phyloP scores from a whole-genome alignment of 768 basidiomycete species.

The Tylopilus intermedius region DNA sequence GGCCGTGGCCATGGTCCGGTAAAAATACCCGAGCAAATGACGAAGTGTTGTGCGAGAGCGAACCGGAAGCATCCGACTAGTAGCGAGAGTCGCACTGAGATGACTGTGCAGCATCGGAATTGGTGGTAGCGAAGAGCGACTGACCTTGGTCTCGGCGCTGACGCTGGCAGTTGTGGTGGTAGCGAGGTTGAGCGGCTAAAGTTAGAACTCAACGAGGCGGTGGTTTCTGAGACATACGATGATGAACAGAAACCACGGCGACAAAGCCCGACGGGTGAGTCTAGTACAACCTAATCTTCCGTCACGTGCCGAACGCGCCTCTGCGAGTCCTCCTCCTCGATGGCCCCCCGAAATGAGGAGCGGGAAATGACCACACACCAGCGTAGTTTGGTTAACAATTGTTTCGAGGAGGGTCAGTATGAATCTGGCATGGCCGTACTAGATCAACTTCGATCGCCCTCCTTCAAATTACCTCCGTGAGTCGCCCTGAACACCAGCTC shows the following conservation, averaged over 20 bases:
- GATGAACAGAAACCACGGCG: slow-evolving; percentile 8
- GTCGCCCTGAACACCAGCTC: slow-evolving; percentile 22
- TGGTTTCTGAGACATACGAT: slow-evolving; percentile 2
- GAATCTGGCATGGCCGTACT: slow-evolving; percentile 61
- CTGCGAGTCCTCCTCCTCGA: neutral
- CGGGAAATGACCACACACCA: slow-evolving; percentile 45
- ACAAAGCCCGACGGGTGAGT: neutral
- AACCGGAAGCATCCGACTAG: slow-evolving; percentile 23
- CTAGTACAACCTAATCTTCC: neutral
- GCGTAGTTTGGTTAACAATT: slow-evolving; percentile 59
- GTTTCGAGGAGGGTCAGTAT: slow-evolving; percentile 75
- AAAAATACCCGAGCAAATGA: slow-evolving; percentile 18
- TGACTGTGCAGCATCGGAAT: slow-evolving; percentile 9
- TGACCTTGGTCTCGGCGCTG: slow-evolving; percentile 8
- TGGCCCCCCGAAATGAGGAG: slow-evolving; percentile 26
- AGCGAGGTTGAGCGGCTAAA: neutral
- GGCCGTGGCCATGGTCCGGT: slow-evolving; percentile 27
- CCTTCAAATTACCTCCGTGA: slow-evolving; percentile 55
- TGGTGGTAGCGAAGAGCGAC: slow-evolving; percentile 10
- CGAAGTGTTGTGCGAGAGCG: slow-evolving; percentile 15
- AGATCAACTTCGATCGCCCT: slow-evolving; percentile 55
- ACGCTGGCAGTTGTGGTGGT: neutral
- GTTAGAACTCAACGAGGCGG: slow-evolving; percentile 15
- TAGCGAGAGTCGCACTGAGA: slow-evolving; percentile 6
- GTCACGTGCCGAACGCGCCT: slow-evolving; percentile 21